phyloP scores from a whole-genome alignment of 2,329 filamentous ascomycete genomes.

The Tolypocladium paradoxum region DNA sequence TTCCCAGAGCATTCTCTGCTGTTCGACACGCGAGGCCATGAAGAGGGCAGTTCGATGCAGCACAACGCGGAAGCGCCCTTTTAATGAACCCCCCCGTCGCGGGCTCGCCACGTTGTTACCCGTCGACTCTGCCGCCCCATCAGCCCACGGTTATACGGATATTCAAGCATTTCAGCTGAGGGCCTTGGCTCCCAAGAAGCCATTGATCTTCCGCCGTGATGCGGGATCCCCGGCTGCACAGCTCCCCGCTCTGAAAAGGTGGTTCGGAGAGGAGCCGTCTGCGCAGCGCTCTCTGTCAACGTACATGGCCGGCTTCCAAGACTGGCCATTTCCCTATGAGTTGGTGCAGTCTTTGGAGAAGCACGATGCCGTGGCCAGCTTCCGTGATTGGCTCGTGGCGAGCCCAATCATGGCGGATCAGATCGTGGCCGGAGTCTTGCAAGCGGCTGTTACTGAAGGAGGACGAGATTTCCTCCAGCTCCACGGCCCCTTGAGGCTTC shows the following conservation, averaged over 20 bases:
- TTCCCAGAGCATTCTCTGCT: too few species aligned
- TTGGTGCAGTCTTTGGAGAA: constrained; percentile 16
- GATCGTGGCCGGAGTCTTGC: constrained; percentile 19
- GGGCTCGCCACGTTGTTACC: neutral
- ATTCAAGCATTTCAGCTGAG: constrained; percentile 38
- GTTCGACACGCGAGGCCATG: neutral
- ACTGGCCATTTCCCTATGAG: constrained; percentile 28
- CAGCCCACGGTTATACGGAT: constrained; percentile 9
- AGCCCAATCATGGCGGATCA: constrained; percentile 17
- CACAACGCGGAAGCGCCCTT: neutral
- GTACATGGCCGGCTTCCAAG: constrained; percentile 19
- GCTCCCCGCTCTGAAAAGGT: constrained; percentile 44
- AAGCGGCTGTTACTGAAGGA: constrained; percentile 13
- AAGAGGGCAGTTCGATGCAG: neutral
- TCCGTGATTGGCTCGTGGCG: constrained; percentile 16
- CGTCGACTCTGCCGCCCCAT: constrained; percentile 4
- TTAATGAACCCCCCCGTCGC: neutral
- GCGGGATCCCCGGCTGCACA: constrained; percentile 20
- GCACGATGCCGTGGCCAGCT: constrained; percentile 9
- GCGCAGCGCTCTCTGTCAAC: constrained; percentile 8
- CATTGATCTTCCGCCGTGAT: constrained; percentile 36
- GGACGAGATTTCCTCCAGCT: constrained; percentile 40
- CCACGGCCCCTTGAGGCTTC: constrained; percentile 51
- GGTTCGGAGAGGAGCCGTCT: constrained; percentile 35
- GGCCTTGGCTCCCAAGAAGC: constrained; percentile 41